These are phyloP conservation scores for Loxodes magnus DNA, from an alignment of 73 alveolate species.

Conservation along the genomic window DNA sequence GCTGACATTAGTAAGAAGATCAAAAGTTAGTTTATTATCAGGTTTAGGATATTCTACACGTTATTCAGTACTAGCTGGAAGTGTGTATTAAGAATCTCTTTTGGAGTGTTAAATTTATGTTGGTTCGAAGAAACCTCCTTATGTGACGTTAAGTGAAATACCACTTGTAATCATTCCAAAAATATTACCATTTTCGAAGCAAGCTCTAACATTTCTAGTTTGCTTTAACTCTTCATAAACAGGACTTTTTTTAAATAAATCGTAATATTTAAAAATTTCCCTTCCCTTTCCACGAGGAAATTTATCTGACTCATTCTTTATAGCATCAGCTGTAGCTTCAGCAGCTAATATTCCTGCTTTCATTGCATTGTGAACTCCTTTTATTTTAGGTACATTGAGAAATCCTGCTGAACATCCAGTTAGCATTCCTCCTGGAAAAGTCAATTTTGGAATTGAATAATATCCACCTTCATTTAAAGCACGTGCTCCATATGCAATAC, in stretches of 20 bases:
- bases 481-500: slow-evolving; percentile 91
- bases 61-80: slow-evolving; percentile 14
- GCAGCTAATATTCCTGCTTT: slow-evolving; percentile 89
- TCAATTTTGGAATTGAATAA: slow-evolving; percentile 79
- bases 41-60: slow-evolving; percentile 86
- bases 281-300: too few relatives aligned
- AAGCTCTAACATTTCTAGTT: slow-evolving; percentile 11
- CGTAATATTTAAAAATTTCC: slow-evolving; percentile 25
- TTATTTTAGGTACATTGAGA: slow-evolving; percentile 84
- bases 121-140: neutral
- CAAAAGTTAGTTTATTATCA: slow-evolving; percentile 83
- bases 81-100: slow-evolving; percentile 42
- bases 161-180: neutral
- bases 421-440: slow-evolving; percentile 94
- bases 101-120: neutral
- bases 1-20: slow-evolving; percentile 65
- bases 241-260: slow-evolving; percentile 18
- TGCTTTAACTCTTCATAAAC: slow-evolving; percentile 32
- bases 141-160: neutral
- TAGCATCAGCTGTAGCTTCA: slow-evolving; percentile 36
- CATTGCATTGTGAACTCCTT: slow-evolving; percentile 87
- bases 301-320: slow-evolving; percentile 27
- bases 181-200: neutral
- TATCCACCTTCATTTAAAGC: slow-evolving; percentile 84
- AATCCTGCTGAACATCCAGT: slow-evolving; percentile 91